Base-by-base conservation (phyloP, 73 alveolate genomes). In the Symbiodinium natans region DNA sequence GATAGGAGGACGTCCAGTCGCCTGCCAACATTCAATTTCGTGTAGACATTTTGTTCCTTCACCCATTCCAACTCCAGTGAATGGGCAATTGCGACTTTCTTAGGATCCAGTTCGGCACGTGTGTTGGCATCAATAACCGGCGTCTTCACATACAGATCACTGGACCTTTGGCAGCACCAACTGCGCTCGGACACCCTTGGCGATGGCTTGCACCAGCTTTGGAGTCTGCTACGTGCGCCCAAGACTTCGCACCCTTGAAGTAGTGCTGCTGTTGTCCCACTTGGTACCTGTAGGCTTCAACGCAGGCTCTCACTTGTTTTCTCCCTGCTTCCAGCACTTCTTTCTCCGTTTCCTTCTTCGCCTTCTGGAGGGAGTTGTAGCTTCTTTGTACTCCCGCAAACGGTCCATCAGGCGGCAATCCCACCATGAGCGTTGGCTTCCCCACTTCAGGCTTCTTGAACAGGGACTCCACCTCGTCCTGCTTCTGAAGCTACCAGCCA, bases 201-300 rank as follows among this genome's bases (percentile, higher is more conserved):
- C 43, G 31, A 84, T 84, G 13, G 93, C 93, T 5, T 84, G 0
- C 75, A 84, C 75, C 40, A 84, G 48, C 77, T 43, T 43, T 13
- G 93, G 93, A n/a, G 93, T 74, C 11, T 84, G 43, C 36, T n/a
- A 17, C 48, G 23, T 10, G 3, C 80, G n/a, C 46, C 5, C 46
- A 6, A 11, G 41, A 27, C 34, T 77, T 41, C 80, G 56, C 73
- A 74, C 93, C 41, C 40, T 43, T 43, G 23, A 19, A 27, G 43
- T 29, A 21, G 41, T 5, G 80, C 41, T 11, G 48, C 11, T 8
- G 36, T 77, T 41, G 2, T 38, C n/a, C 92, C 92, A 83, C n/a
- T n/a, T n/a, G n/a, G n/a, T n/a, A n/a, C n/a, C n/a, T n/a, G n/a
- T n/a, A n/a, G n/a, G n/a, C n/a, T n/a, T n/a, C n/a, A n/a, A n/a